Evolutionary conservation across 495 filamentous ascomycete genomes (phyloP), one percentile per base, ranked within the genome.

Genomic region (Lepidopterella palustris): DNA sequence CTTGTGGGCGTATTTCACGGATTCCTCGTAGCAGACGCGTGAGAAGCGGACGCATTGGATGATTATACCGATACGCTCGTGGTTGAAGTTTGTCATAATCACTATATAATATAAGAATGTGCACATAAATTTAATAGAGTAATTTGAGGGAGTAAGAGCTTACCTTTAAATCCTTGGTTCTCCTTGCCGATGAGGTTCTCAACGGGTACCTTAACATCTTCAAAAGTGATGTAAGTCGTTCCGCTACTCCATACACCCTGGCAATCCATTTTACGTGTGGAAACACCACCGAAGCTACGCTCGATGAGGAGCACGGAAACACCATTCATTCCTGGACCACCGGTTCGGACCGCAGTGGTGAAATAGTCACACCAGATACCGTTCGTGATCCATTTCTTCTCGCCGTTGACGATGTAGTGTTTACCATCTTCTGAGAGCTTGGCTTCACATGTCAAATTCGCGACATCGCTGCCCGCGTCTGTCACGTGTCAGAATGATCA

Each of bases 351-450:
- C 42, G 93, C 93, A 31, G 87, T 90, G 54, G 93, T 97, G 79
- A 98, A 98, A 77, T 97, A 98, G 72, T 98, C 93, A 57, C 79
- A 82, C 88, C 89, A 97, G 61, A 96, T 82, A 67, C 93, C 93
- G 78, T 98, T 97, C 69, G 92, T 97, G 74, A 98, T 98, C 93
- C 93, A 97, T 75, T 98, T 98, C 85, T 98, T 97, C 82, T 97
- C 93, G 42, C 93, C 93, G 71, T 97, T 98, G 74, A 98, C 93
- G 60, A 98, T 97, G 74, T 95, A 98, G 74, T 97, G 89, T 80
- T 97, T 98, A 69, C 93, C 93, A 70, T 97, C 92, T 65, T 89
- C 84, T 53, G 80, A 85, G 45, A 96, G 86, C 77, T 95, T 95
- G 26, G 93, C 93, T 78, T 96, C 91, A 71, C 92, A 97, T 24